Evolutionary conservation across 768 basidiomycete species (phyloP).

Genomic region (Dendrothele bispora): DNA sequence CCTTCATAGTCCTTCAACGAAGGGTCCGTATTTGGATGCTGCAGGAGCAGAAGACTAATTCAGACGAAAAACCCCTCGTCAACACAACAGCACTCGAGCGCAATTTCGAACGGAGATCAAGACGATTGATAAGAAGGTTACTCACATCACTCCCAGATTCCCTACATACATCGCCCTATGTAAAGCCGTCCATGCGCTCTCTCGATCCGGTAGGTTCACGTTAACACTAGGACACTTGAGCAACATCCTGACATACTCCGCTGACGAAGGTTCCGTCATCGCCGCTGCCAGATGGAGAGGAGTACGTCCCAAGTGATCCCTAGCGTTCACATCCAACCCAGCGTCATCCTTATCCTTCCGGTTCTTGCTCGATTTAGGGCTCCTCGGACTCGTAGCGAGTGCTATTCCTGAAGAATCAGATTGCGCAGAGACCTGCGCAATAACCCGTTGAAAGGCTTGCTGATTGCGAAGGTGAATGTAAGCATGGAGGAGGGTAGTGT

Average conservation of each 20-base stretch:
- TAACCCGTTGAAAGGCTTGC: constrained; percentile 74
- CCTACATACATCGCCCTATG: constrained; percentile 85
- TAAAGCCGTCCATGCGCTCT: constrained; percentile 89
- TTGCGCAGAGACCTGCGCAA: constrained; percentile 49
- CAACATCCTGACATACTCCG: constrained; percentile 78
- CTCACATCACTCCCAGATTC: constrained; percentile 70
- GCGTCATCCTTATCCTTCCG: constrained; percentile 29
- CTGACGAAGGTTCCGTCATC: constrained; percentile 54
- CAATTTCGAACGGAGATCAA: too few relatives aligned
- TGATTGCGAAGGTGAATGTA: constrained; percentile 70
- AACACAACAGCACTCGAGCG: too few relatives aligned
- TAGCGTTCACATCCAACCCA: constrained; percentile 62
- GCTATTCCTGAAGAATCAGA: constrained; percentile 10
- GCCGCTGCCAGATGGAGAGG: constrained; percentile 82
- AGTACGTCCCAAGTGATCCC: constrained; percentile 71
- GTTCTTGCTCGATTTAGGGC: constrained; percentile 59
- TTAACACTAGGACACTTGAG: constrained; percentile 75
- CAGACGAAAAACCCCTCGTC: too few relatives aligned
- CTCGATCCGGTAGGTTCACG: constrained; percentile 77
- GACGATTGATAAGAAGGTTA: too few relatives aligned
- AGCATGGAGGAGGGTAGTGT: constrained; percentile 76
- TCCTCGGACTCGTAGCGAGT: constrained; percentile 42
- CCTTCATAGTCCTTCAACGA: constrained; percentile 82
- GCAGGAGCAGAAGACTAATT: constrained; percentile 75
- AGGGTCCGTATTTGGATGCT: constrained; percentile 70